phyloP scores from a whole-genome alignment of 2,329 filamentous ascomycete genomes.

The Fusarium camptoceras region DNA sequence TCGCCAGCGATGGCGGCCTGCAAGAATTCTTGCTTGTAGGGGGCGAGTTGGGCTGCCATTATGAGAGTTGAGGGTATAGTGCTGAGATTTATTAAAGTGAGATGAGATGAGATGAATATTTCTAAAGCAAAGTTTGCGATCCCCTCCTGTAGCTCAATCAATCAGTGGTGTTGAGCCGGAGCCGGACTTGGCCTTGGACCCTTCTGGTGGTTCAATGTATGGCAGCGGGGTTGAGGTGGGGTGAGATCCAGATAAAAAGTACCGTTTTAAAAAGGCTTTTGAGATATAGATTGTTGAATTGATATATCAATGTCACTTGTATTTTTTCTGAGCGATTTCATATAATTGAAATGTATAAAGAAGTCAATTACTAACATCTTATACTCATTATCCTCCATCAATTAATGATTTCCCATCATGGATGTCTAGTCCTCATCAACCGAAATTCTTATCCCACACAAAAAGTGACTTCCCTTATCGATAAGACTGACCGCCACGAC shows the following conservation, averaged over 20 bases:
- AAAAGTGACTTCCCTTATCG: slow-evolving; percentile 40
- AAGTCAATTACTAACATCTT: fast-evolving
- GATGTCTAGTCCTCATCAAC: neutral
- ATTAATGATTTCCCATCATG: neutral
- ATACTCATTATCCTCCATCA: neutral
- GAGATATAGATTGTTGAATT: neutral
- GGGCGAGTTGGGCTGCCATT: slow-evolving; percentile 62
- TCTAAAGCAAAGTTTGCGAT: slow-evolving; percentile 39
- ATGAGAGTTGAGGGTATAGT: neutral
- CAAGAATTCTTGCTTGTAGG: slow-evolving; percentile 80
- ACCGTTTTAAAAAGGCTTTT: neutral
- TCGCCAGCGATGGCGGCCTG: slow-evolving; percentile 73
- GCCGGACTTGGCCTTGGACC: slow-evolving; percentile 29
- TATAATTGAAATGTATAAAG: fast-evolving
- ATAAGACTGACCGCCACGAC: slow-evolving; percentile 40
- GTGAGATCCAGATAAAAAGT: slow-evolving; percentile 27
- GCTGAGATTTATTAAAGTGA: neutral
- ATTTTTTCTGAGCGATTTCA: neutral
- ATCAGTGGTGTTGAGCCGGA: slow-evolving; percentile 35
- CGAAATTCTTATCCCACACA: slow-evolving; percentile 13
- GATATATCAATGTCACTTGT: neutral
- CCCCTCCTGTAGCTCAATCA: slow-evolving; percentile 17
- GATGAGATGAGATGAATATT: neutral
- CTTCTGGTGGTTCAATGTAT: slow-evolving; percentile 24
- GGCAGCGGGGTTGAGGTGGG: slow-evolving; percentile 41